Evolutionary conservation across 768 basidiomycete genomes (phyloP).

Genomic region (Rossbeevera mucosa): DNA sequence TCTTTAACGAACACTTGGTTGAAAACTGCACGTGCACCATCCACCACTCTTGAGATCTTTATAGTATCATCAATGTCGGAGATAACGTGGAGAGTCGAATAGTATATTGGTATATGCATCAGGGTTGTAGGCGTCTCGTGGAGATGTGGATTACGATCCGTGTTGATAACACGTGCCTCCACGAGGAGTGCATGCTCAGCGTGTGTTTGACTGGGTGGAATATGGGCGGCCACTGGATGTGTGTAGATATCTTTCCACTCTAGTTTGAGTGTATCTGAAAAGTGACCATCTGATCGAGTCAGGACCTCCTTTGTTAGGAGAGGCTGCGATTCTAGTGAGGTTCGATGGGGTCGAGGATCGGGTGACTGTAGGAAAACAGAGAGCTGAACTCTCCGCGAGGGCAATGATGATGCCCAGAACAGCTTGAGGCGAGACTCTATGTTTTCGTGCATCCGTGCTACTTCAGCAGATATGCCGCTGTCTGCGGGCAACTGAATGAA

Average conservation of each 20-base stretch:
- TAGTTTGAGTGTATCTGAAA: conserved; percentile 58
- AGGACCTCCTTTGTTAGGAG: conserved; percentile 46
- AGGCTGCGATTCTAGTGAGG: conserved; percentile 36
- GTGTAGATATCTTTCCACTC: conserved; percentile 65
- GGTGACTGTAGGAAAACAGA: conserved; percentile 45
- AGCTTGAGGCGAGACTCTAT: conserved; percentile 71
- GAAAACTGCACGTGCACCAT: conserved; percentile 79
- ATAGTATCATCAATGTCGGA: conserved; percentile 96
- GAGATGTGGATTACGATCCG: conserved; percentile 40
- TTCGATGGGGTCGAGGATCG: conserved; percentile 23
- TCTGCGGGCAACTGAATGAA: conserved; percentile 18
- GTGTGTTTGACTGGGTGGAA: conserved; percentile 49
- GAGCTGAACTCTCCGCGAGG: conserved; percentile 58
- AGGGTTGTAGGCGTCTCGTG: conserved; percentile 27
- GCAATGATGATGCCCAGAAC: conserved; percentile 75
- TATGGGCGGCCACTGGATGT: conserved; percentile 53
- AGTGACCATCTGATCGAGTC: conserved; percentile 69
- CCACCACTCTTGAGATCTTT: conserved; percentile 58
- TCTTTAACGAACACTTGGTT: conserved; percentile 90
- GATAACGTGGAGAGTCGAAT: conserved; percentile 69
- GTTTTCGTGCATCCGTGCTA: conserved; percentile 64
- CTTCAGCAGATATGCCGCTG: conserved; percentile 22
- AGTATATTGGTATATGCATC: conserved; percentile 48
- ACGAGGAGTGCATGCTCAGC: conserved; percentile 49
- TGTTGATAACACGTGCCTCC: conserved; percentile 40